Evolutionary conservation across 768 basidiomycete species (phyloP), one percentile per base, ranked within the genome.

Genomic region (Macrolepiota albuminosa): DNA sequence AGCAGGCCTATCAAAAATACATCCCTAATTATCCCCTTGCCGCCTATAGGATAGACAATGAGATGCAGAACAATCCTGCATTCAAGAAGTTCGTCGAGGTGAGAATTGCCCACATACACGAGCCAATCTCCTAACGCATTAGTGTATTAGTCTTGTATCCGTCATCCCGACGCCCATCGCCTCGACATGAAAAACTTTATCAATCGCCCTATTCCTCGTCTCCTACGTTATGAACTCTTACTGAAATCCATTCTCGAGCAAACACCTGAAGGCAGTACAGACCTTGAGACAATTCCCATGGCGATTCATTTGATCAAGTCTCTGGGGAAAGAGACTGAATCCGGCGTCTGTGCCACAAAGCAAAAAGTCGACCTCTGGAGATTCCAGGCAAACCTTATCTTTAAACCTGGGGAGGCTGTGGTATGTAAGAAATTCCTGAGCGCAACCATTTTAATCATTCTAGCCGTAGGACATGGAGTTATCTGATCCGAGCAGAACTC

Each of bases 181-280:
- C 79, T 93, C 21, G 94, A 95, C 69, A 89, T 98, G 84, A 94
- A 95, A 70, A 88, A 81, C 64, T 99, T 98, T 73, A 89, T 95
- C 69, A 87, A 92, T 66, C 86, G 94, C 45, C 93, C 95, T 1
- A 95, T 96, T 64, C 91, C 93, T 61, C 87, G 96, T 48, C 75
- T 96, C 39, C 77, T 95, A 49, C 89, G 95, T 53, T 97, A 98
- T 70, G 88, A 91, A 63, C 79, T 98, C 1, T 78, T 98, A 14
- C 74, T 98, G 61, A 89, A 88, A 63, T 80, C 82, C 42, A 89
- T 98, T 61, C 74, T 88, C 61, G 88, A 93, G n/a, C 86, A 88
- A 63, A 85, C 92, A 0, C 83, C 86, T 0, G 73, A 79, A 6
- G 84, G 81, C 2, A 89, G 96, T 65, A 87, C 91, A 31, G 95